phyloP scores from a whole-genome alignment of 208 protist species.

The Balamuthia mandrillaris region DNA sequence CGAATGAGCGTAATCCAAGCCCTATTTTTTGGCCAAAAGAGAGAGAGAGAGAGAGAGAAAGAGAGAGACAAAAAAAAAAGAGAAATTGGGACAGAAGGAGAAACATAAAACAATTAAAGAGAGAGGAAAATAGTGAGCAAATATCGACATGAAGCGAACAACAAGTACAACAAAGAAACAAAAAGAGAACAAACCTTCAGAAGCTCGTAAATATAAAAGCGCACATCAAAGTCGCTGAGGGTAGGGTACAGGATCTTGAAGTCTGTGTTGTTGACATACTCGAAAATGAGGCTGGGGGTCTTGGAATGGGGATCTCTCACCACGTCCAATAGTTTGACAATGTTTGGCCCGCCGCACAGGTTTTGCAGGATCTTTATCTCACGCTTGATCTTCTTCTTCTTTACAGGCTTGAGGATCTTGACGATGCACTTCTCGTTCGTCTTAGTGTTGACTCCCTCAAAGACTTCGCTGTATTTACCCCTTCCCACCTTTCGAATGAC shows the following conservation, averaged over 20 bases:
- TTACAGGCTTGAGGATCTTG: conserved; percentile 98
- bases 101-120: not conserved
- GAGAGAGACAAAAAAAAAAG: not conserved
- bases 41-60: not conserved
- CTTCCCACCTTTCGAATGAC: conserved; percentile 89
- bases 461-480: conserved; percentile 99
- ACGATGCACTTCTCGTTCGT: conserved; percentile 34
- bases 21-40: conserved; percentile 46
- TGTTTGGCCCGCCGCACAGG: conserved; percentile 95
- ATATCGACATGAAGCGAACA: not conserved
- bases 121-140: not conserved
- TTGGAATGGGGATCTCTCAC: conserved; percentile 89
- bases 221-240: conserved; percentile 94
- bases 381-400: conserved; percentile 97
- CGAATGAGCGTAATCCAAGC: conserved; percentile 92
- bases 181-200: conserved; percentile 54
- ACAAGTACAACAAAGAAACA: not conserved
- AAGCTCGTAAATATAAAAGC: conserved; percentile 98
- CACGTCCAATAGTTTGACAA: conserved; percentile 96
- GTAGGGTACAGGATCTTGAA: conserved; percentile 91
- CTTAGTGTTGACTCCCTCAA: conserved; percentile 79
- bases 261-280: conserved; percentile 96
- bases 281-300: conserved; percentile 95
- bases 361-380: conserved; percentile 98
- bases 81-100: not conserved